These are phyloP conservation scores for Monosporozyma unispora DNA, from an alignment of 805 yeast species.

Conservation along the genomic window DNA sequence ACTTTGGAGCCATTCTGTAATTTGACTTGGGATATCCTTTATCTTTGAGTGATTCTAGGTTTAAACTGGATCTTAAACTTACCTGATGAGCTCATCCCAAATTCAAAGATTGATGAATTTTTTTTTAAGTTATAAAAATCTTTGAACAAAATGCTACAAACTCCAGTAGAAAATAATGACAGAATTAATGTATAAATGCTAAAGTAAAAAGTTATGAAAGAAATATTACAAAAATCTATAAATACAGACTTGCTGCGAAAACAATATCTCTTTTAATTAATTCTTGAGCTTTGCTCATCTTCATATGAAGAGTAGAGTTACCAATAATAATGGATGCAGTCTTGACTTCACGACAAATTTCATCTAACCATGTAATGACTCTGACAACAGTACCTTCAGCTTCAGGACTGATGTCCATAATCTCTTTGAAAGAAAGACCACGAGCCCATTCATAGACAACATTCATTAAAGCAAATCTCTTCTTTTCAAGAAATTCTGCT, in stretches of 20 bases:
- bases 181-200: no score
- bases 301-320: conserved; percentile 78
- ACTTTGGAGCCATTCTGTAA: conserved; percentile 23
- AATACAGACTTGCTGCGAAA: conserved; percentile 88
- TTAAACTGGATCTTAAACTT: no score
- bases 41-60: no score
- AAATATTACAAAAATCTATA: no score
- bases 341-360: conserved; percentile 88
- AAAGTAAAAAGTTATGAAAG: no score
- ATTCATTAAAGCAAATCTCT: conserved; percentile 83
- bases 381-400: conserved; percentile 96
- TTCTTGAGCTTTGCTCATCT: conserved; percentile 90
- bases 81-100: neutral
- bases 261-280: conserved; percentile 93
- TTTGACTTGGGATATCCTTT: no score
- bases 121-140: no score
- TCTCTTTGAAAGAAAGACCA: conserved; percentile 84
- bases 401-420: conserved; percentile 80
- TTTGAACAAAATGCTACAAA: neutral
- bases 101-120: neutral
- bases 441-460: conserved; percentile 98
- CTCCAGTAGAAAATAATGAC: no score
- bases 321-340: conserved; percentile 93
- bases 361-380: conserved; percentile 89
- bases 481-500: conserved; percentile 69